Conservation (phyloP, 495 filamentous ascomycete genomes). For the Penicillium crystallinum region DNA sequence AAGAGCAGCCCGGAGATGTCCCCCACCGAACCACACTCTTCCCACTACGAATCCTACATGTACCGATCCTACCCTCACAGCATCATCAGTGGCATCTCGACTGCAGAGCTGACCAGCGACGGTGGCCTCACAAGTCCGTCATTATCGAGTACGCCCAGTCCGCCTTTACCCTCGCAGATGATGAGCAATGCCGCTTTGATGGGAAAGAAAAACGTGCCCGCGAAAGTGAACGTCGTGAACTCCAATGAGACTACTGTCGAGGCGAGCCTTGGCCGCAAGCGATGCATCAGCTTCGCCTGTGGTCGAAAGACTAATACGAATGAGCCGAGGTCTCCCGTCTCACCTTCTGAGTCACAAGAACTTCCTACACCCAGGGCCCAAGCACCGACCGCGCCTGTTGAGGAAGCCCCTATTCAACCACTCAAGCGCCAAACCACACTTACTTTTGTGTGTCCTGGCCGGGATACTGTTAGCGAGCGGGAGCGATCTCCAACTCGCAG, state of each 20-base stretch:
- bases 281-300: slow-evolving; percentile 92
- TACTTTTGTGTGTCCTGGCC: slow-evolving; percentile 57
- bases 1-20: slow-evolving; percentile 56
- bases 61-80: slow-evolving; percentile 68
- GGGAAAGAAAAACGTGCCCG: slow-evolving; percentile 25
- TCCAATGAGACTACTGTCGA: slow-evolving; percentile 46
- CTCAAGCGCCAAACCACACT: slow-evolving; percentile 50
- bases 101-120: slow-evolving; percentile 84
- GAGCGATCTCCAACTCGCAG: slow-evolving; percentile 30
- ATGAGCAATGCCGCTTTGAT: slow-evolving; percentile 20
- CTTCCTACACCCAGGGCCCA: slow-evolving; percentile 1
- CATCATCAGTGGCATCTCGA: slow-evolving; percentile 72
- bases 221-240: slow-evolving; percentile 33
- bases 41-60: slow-evolving; percentile 35
- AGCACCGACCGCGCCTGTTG: slow-evolving; percentile 5
- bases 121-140: slow-evolving; percentile 87
- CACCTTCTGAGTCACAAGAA: slow-evolving; percentile 9
- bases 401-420: slow-evolving; percentile 25
- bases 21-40: slow-evolving; percentile 34
- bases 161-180: slow-evolving; percentile 54
- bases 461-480: slow-evolving; percentile 26
- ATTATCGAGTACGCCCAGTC: slow-evolving; percentile 83
- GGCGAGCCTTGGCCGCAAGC: slow-evolving; percentile 61
- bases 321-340: slow-evolving; percentile 16
- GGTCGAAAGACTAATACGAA: slow-evolving; percentile 36